Evolutionary conservation across 495 filamentous ascomycete species (phyloP).

Genomic region (Bathelium albidoporum): DNA sequence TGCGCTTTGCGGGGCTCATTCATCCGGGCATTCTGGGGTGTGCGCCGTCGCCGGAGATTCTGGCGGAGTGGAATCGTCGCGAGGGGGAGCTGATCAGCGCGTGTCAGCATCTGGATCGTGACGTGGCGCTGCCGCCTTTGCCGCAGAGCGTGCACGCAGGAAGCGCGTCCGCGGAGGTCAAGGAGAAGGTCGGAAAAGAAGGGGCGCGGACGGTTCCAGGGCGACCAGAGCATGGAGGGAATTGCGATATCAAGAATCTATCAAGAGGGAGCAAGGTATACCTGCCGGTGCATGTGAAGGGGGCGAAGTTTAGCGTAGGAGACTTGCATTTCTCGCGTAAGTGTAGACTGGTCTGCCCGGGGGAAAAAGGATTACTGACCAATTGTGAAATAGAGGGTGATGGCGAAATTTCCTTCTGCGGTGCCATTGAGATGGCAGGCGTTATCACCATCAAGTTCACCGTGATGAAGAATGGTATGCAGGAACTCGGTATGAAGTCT

Average conservation of each 20-base stretch:
- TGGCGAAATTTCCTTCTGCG: conserved; percentile 92
- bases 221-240: conserved; percentile 52
- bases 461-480: conserved; percentile 76
- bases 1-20: conserved; percentile 84
- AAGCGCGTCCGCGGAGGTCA: conserved; percentile 47
- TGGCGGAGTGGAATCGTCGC: conserved; percentile 70
- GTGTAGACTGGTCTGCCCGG: conserved; percentile 11
- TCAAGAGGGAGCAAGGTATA: conserved; percentile 79
- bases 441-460: conserved; percentile 85
- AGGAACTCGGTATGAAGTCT: conserved; percentile 66
- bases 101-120: conserved; percentile 52
- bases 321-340: conserved; percentile 75
- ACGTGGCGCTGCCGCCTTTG: conserved; percentile 73
- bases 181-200: conserved; percentile 68
- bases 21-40: conserved; percentile 92
- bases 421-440: conserved; percentile 95
- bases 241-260: conserved; percentile 80
- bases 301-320: conserved; percentile 87
- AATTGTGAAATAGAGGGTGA: conserved; percentile 52
- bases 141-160: conserved; percentile 64
- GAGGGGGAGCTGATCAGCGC: conserved; percentile 69
- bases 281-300: conserved; percentile 73
- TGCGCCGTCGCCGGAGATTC: conserved; percentile 61
- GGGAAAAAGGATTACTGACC: not conserved
- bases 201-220: conserved; percentile 85